These are phyloP conservation scores for Leucogyrophana mollusca DNA, from an alignment of 768 basidiomycete genomes.

Conservation along the genomic window DNA sequence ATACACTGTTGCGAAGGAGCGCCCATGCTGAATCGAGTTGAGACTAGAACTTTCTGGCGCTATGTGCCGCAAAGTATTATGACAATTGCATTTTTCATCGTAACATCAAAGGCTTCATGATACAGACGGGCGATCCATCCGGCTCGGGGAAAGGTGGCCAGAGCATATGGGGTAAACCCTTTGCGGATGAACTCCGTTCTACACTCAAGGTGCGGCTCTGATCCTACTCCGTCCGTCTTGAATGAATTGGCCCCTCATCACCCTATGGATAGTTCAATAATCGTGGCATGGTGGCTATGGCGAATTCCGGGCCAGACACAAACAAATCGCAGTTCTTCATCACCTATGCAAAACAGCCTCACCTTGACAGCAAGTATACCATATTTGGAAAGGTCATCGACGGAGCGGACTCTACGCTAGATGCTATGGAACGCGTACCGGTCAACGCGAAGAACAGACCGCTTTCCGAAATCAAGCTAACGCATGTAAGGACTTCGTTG, in stretches of 20 bases:
- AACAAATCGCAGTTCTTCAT: conserved; percentile 94
- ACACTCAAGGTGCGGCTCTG: conserved; percentile 76
- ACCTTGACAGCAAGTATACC: conserved; percentile 92
- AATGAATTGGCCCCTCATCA: background rate
- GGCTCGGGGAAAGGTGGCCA: conserved; percentile 96
- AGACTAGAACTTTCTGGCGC: conserved; percentile 87
- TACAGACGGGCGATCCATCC: conserved; percentile 87
- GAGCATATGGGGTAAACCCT: conserved; percentile 93
- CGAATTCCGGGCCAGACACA: conserved; percentile 90
- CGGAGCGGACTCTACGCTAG: conserved; percentile 90
- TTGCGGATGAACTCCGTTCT: conserved; percentile 88
- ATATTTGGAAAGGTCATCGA: conserved; percentile 99
- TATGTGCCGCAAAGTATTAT: conserved; percentile 89
- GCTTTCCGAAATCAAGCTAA: conserved; percentile 78
- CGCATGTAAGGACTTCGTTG: conserved; percentile 52
- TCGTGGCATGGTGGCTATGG: conserved; percentile 96
- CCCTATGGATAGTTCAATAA: conserved; percentile 76
- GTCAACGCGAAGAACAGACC: conserved; percentile 92
- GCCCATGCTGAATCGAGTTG: conserved; percentile 3
- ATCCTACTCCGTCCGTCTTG: background rate
- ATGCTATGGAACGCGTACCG: conserved; percentile 89
- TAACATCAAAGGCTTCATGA: conserved; percentile 96
- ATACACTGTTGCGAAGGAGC: background rate
- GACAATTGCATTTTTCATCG: conserved; percentile 86
- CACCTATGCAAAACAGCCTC: conserved; percentile 89